Evolutionary conservation across 2,329 filamentous ascomycete species (phyloP).

Genomic region (Arthrobotrys sphaeroides): DNA sequence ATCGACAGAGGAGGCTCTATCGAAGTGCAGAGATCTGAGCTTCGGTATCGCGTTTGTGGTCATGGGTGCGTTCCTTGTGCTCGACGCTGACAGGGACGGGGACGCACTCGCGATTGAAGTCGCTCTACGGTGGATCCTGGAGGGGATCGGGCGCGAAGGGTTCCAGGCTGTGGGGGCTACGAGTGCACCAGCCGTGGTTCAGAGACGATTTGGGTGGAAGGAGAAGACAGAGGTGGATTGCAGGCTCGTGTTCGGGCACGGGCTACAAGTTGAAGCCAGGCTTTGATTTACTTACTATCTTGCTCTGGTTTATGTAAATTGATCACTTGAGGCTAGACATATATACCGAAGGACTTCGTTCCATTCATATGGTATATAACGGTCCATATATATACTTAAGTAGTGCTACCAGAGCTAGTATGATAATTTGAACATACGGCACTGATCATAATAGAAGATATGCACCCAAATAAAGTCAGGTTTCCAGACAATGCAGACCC

Average conservation of each 20-base stretch:
- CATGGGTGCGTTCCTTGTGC: slow-evolving; percentile 58
- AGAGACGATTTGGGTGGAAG: slow-evolving; percentile 33
- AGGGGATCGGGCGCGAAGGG: slow-evolving; percentile 49
- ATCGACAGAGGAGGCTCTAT: slow-evolving; percentile 59
- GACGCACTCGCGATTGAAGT: slow-evolving; percentile 59
- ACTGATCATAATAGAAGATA: too few relatives aligned
- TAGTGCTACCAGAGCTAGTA: too few relatives aligned
- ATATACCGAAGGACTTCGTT: too few relatives aligned
- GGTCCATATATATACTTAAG: too few relatives aligned
- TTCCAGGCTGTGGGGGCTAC: slow-evolving; percentile 35
- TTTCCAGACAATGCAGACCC: too few relatives aligned
- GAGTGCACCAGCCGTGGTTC: slow-evolving; percentile 21
- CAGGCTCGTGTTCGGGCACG: slow-evolving; percentile 43
- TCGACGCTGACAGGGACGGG: slow-evolving; percentile 60
- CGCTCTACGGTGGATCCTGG: slow-evolving; percentile 57
- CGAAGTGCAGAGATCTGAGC: slow-evolving; percentile 59
- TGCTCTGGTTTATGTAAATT: background rate
- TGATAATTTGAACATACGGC: too few relatives aligned
- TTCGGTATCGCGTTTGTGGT: slow-evolving; percentile 59
- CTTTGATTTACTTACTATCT: too few relatives aligned
- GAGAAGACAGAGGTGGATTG: slow-evolving; percentile 50
- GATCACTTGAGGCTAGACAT: background rate
- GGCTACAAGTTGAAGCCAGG: slow-evolving; percentile 30
- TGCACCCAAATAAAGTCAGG: too few relatives aligned
- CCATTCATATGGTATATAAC: too few relatives aligned